Base-by-base conservation (phyloP, 768 basidiomycete species). In the Heimioporus sp. region DNA sequence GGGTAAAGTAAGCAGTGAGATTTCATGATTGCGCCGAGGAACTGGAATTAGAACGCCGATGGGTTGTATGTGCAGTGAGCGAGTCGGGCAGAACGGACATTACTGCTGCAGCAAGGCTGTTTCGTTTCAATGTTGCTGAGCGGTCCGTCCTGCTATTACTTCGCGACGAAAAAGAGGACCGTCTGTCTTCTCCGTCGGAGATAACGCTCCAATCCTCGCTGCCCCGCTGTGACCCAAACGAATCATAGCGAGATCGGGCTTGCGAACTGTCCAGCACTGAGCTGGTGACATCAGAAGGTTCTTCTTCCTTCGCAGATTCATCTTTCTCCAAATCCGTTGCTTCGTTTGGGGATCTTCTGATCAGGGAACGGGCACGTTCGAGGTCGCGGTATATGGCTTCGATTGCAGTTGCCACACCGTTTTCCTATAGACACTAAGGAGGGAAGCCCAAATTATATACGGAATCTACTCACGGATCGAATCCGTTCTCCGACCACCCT, bases 331-430 rank as follows among this genome's bases (percentile, higher is more conserved):
- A 52, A 24, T 66, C 73, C 31, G 59, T 56, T 15, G 66, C 57
- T 20, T 53, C 59, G 10, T 58, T 58, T 1, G 64, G 52, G 15
- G 65, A 64, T 31, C 78, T 81, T 66, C 92, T 95, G 58, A 98
- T 84, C 45, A 97, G 72, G 9, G 88, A 87, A 34, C 89, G 83
- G 34, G 96, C 92, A 67, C 98, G 98, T 55, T 98, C 96, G 50
- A 98, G 72, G 65, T 99, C 95, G 42, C 97, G 85, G 66, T 98
- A 99, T 57, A 99, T 94, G 24, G 88, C 85, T 69, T 98, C 95
- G 52, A 98, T 87, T 15, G 97, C 97, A 31, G 82, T 92, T 2
- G 82, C 80, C 2, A 98, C 93, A n/a, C 96, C 96, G 56, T 93
- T 86, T 75, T 99, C 96, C 92, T 95, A 62, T 17, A 51, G 46